A percentile compares a stretch with the other conserved stretches of the same genome.
phyloP scores from a whole-genome alignment of 176 grass and related monocot species.

The Saccharum officinarum region DNA sequence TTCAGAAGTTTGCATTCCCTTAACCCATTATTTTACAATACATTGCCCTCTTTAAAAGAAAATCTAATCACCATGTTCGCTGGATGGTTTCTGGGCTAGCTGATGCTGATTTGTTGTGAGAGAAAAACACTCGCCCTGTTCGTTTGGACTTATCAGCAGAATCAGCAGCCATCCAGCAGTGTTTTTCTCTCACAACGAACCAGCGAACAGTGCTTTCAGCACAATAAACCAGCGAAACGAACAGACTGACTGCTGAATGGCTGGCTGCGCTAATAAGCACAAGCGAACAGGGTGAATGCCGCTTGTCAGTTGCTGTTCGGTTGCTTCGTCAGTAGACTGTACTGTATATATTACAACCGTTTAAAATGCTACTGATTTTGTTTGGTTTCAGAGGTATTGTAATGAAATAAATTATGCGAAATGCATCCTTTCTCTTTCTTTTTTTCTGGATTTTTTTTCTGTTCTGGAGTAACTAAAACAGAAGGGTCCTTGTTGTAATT shows the following conservation, averaged over 20 bases:
- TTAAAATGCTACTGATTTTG: neutral
- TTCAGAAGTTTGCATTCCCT: neutral
- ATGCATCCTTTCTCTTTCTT: neutral
- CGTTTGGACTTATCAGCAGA: too few relatives aligned
- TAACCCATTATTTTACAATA: neutral
- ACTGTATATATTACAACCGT: neutral
- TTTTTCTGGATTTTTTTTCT: neutral
- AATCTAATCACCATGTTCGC: neutral
- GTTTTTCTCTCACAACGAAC: too few relatives aligned
- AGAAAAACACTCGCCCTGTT: too few relatives aligned
- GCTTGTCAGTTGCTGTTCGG: too few relatives aligned
- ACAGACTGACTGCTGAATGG: too few relatives aligned
- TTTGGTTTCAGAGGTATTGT: neutral
- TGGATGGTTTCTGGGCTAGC: too few relatives aligned
- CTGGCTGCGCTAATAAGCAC: too few relatives aligned
- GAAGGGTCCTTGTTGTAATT: neutral
- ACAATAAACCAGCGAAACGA: too few relatives aligned
- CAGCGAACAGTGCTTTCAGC: too few relatives aligned
- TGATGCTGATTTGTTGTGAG: too few relatives aligned
- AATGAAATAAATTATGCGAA: neutral
- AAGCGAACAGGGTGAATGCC: too few relatives aligned
- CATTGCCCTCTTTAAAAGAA: neutral
- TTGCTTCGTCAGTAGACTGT: neutral
- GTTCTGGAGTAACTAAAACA: neutral
- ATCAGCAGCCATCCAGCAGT: too few relatives aligned